Conservation (phyloP, 106 monocot genomes). For the Phalaenopsis equestris region DNA sequence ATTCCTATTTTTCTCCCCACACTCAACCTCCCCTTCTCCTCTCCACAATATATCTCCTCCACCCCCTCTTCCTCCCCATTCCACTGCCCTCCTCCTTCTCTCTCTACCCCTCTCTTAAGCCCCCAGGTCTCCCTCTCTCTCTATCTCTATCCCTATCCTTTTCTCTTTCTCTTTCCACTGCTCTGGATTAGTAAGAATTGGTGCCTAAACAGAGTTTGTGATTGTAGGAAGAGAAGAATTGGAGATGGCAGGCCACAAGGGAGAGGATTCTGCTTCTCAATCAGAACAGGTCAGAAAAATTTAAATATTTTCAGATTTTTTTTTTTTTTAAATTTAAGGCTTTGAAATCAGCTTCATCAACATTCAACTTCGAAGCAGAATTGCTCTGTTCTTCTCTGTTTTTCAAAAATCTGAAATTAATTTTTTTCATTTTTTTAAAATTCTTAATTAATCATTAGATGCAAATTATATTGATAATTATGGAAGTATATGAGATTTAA, state of each 20-base stretch:
- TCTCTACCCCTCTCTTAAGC: conserved; percentile 10
- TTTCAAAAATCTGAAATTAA: no score
- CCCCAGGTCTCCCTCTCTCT: conserved; percentile 1
- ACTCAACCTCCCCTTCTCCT: conserved; percentile 8
- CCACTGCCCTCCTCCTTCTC: conserved; percentile 4
- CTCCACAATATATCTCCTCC: neutral
- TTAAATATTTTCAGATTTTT: neutral
- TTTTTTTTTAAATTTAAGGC: neutral
- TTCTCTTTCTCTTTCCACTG: neutral
- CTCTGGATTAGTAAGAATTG: neutral
- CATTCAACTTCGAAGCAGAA: no score
- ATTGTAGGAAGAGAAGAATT: conserved; percentile 8
- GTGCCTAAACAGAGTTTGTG: neutral
- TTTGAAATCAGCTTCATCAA: no score
- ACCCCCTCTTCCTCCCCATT: neutral
- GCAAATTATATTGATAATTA: neutral
- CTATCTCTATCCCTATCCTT: neutral
- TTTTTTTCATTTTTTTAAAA: no score
- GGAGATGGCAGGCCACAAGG: conserved; percentile 40
- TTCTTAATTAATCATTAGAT: neutral
- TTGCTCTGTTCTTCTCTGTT: no score
- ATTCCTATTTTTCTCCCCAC: conserved; percentile 21
- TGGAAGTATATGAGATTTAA: no score
- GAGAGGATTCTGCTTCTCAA: conserved; percentile 22
- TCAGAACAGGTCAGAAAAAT: conserved; percentile 13